These are phyloP conservation scores for Wickerhamomyces chambardii DNA, from an alignment of 805 yeast species.

Conservation along the genomic window DNA sequence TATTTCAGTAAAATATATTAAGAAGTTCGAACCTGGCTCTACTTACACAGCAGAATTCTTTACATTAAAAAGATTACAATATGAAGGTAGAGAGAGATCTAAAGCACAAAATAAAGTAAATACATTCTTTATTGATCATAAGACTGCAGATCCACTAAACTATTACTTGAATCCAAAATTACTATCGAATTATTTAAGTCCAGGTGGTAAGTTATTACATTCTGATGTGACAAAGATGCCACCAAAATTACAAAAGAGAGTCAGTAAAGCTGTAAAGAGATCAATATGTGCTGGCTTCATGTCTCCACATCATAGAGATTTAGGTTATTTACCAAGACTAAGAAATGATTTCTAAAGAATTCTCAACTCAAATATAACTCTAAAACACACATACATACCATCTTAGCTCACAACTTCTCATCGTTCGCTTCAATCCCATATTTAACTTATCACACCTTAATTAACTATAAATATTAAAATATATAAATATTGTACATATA, in stretches of 20 bases:
- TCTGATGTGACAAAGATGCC: constrained; percentile 63
- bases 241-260: constrained; percentile 55
- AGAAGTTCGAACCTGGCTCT: constrained; percentile 38
- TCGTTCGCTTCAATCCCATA: no score
- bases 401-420: no score
- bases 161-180: constrained; percentile 66
- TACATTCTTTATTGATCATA: constrained; percentile 24
- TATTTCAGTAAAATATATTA: constrained; percentile 28
- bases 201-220: constrained; percentile 72
- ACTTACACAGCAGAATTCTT: constrained; percentile 53
- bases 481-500: no score
- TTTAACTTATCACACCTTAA: no score
- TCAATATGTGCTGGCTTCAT: constrained; percentile 75
- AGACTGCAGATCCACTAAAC: constrained; percentile 58
- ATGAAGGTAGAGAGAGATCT: neutral
- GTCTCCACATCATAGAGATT: constrained; percentile 64
- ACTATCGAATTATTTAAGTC: constrained; percentile 53
- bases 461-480: no score
- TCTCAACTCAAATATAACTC: no score
- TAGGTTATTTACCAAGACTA: constrained; percentile 25
- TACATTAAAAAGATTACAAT: neutral
- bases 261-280: constrained; percentile 73
- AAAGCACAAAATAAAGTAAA: constrained; percentile 12
- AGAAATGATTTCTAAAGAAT: neutral
- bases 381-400: no score